Percentiles rank a stretch among this genome's conserved stretches.
phyloP scores from a whole-genome alignment of 805 yeast genomes.

The Myxozyma udenii region DNA sequence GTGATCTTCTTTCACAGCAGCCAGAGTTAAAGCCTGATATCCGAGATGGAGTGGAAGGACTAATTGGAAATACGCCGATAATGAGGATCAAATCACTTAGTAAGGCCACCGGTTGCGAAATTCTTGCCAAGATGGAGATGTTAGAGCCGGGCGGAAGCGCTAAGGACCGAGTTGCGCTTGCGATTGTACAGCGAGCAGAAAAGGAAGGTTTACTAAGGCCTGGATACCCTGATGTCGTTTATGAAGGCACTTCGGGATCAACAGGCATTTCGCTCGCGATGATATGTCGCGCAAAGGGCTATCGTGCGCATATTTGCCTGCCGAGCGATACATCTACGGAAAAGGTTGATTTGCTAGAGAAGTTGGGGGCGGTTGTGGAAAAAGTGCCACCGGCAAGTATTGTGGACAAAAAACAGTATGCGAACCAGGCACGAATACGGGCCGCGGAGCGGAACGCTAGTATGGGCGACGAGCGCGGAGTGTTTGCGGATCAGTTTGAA shows the following conservation, averaged over 20 bases:
- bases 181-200: constrained; percentile 73
- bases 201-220: constrained; percentile 54
- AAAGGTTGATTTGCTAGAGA: constrained; percentile 64
- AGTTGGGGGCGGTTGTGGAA: constrained; percentile 78
- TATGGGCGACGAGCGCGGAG: constrained; percentile 49
- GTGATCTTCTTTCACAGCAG: neutral
- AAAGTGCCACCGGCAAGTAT: constrained; percentile 92
- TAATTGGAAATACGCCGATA: constrained; percentile 89
- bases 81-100: constrained; percentile 71
- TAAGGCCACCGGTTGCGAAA: constrained; percentile 68
- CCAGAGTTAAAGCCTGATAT: neutral
- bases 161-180: constrained; percentile 88
- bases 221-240: constrained; percentile 65
- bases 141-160: constrained; percentile 94
- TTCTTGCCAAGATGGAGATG: constrained; percentile 83
- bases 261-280: constrained; percentile 93
- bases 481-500: constrained; percentile 95
- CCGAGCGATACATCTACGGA: constrained; percentile 92
- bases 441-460: constrained; percentile 48
- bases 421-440: constrained; percentile 73
- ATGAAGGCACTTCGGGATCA: constrained; percentile 95
- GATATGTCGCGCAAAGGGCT: constrained; percentile 84
- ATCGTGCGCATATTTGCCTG: constrained; percentile 84
- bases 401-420: constrained; percentile 90
- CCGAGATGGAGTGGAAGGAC: constrained; percentile 61